Percentiles rank a stretch among this genome's conserved stretches.
phyloP scores from a whole-genome alignment of 176 grass and related monocot genomes.

The Paspalum notatum region DNA sequence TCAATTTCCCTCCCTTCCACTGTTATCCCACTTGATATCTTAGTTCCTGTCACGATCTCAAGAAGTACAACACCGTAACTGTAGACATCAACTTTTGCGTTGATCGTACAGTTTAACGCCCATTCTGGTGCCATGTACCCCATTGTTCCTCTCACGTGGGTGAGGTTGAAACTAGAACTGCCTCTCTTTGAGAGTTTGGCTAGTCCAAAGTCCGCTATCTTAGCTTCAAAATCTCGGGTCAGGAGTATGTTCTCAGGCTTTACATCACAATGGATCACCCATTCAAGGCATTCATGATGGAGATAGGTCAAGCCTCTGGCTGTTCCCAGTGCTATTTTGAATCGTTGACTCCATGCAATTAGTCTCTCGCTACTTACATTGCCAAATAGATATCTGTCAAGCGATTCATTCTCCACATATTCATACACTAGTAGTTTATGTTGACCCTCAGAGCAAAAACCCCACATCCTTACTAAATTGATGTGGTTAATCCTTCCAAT shows the following conservation, averaged over 20 bases:
- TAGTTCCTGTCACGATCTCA: constrained; percentile 59
- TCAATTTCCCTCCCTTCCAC: constrained; percentile 29
- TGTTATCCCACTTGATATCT: constrained; percentile 45
- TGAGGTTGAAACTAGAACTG: constrained; percentile 40
- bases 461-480: constrained; percentile 70
- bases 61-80: constrained; percentile 67
- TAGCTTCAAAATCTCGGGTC: constrained; percentile 65
- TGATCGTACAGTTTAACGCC: constrained; percentile 52
- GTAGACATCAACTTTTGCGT: constrained; percentile 69
- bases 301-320: constrained; percentile 73
- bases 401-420: constrained; percentile 64
- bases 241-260: constrained; percentile 84
- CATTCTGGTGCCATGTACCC: constrained; percentile 86
- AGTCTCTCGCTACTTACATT: constrained; percentile 36
- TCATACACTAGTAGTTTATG: constrained; percentile 65
- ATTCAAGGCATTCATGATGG: constrained; percentile 83
- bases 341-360: constrained; percentile 65
- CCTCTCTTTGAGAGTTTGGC: constrained; percentile 63
- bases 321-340: constrained; percentile 64
- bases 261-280: constrained; percentile 78
- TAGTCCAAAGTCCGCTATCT: constrained; percentile 76
- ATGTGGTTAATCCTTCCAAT: constrained; percentile 72
- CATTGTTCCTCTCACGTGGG: constrained; percentile 65
- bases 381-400: constrained; percentile 63
- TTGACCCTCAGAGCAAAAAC: constrained; percentile 48